Evolutionary conservation across 306 rosid species (phyloP).

Genomic region (Dalbergia oliveri): DNA sequence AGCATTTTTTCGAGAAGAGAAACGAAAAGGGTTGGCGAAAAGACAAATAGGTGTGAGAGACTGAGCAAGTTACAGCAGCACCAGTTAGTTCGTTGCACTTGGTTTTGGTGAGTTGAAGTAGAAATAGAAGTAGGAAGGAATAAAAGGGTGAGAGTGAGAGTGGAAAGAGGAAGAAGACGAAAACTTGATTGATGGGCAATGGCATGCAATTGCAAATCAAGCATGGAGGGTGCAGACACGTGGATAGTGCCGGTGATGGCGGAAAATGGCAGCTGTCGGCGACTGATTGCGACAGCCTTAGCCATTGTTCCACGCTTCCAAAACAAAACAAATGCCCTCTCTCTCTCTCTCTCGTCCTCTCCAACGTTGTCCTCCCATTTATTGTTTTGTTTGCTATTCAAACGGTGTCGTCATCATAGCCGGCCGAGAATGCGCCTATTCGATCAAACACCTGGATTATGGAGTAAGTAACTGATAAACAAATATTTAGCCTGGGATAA

Average conservation of each 20-base stretch:
- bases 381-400: neutral
- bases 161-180: neutral
- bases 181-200: neutral
- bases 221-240: conserved; percentile 46
- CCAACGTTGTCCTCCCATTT: neutral
- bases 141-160: too few species aligned
- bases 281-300: conserved; percentile 13
- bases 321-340: too few species aligned
- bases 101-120: neutral
- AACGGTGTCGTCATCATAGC: conserved; percentile 20
- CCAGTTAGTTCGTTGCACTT: neutral
- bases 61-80: neutral
- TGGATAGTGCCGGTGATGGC: conserved; percentile 62
- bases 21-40: conserved; percentile 7
- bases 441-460: too few species aligned
- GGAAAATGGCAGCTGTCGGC: conserved; percentile 59
- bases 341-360: too few species aligned
- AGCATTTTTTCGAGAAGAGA: conserved; percentile 55
- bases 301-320: neutral
- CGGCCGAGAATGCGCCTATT: too few species aligned
- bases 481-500: too few species aligned
- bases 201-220: neutral
- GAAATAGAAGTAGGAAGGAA: neutral
- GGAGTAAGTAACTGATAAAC: too few species aligned
- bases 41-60: conserved; percentile 14